These are phyloP conservation scores for Vitis hybrid DNA, from an alignment of 177 flowering plant species.

Conservation along the genomic window DNA sequence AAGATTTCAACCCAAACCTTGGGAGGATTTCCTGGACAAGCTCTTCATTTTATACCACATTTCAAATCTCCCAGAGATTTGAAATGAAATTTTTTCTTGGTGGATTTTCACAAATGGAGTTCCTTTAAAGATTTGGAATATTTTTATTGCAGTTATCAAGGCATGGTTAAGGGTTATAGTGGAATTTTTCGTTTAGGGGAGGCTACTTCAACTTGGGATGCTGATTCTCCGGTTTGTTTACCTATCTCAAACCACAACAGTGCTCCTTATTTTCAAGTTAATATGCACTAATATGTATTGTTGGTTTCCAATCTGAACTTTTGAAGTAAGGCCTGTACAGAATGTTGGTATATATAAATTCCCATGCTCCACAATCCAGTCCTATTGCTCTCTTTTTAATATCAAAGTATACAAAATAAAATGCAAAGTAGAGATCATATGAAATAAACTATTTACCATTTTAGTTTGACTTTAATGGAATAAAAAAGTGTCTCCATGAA, in stretches of 20 bases:
- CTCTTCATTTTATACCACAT: background rate
- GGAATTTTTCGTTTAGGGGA: constrained; percentile 93
- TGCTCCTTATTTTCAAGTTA: constrained; percentile 12
- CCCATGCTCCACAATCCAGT: background rate
- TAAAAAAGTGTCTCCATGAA: too few species aligned
- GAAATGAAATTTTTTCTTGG: background rate
- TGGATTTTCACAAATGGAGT: background rate
- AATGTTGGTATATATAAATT: background rate
- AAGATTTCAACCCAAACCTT: background rate
- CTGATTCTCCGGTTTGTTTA: constrained; percentile 92
- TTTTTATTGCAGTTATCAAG: constrained; percentile 70
- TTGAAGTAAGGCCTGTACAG: background rate
- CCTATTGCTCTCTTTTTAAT: background rate
- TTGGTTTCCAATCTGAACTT: background rate
- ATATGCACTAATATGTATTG: background rate
- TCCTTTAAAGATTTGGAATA: background rate
- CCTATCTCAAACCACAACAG: constrained; percentile 13
- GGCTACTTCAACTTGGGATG: constrained; percentile 99
- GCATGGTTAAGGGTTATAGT: constrained; percentile 92
- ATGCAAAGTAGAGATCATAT: background rate
- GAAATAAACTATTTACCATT: too few species aligned
- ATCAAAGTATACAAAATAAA: background rate
- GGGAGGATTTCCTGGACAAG: background rate
- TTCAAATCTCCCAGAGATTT: too few species aligned
- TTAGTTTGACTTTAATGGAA: too few species aligned